These are phyloP conservation scores for Rosa rugosa DNA, from an alignment of 306 rosid genomes.

Conservation along the genomic window DNA sequence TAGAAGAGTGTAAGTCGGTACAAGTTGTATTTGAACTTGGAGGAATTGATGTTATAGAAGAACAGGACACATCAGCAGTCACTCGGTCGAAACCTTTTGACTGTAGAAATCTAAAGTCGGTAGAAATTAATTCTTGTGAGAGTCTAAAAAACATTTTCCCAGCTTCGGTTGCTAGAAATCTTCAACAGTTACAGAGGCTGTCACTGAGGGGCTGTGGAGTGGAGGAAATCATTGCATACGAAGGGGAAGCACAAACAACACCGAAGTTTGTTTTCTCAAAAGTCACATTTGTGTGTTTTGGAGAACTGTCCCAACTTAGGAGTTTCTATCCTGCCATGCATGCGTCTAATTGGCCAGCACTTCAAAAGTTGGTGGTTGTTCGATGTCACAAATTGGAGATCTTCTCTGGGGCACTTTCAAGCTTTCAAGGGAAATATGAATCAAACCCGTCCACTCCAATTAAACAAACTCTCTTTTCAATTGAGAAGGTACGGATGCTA, in stretches of 20 bases:
- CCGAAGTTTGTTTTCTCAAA: slow-evolving; percentile 8
- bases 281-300: slow-evolving; percentile 10
- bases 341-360: slow-evolving; percentile 20
- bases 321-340: slow-evolving; percentile 20
- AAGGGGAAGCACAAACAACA: background rate
- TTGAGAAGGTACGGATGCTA: slow-evolving; percentile 5
- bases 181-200: slow-evolving; percentile 12
- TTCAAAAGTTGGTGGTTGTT: background rate
- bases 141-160: slow-evolving; percentile 22
- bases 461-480: background rate
- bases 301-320: background rate
- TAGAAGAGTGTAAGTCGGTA: too few relatives aligned
- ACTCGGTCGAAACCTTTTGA: background rate
- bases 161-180: slow-evolving; percentile 20
- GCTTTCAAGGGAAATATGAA: background rate
- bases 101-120: slow-evolving; percentile 11
- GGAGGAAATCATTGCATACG: slow-evolving; percentile 21
- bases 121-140: slow-evolving; percentile 18
- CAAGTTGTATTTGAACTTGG: too few relatives aligned
- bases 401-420: background rate
- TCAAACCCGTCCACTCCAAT: background rate
- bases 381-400: background rate
- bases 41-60: too few relatives aligned
- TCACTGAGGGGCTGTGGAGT: slow-evolving; percentile 20
- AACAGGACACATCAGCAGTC: too few relatives aligned